These are phyloP conservation scores for Suhomyces sp. DNA, from an alignment of 805 yeast genomes.

Conservation along the genomic window DNA sequence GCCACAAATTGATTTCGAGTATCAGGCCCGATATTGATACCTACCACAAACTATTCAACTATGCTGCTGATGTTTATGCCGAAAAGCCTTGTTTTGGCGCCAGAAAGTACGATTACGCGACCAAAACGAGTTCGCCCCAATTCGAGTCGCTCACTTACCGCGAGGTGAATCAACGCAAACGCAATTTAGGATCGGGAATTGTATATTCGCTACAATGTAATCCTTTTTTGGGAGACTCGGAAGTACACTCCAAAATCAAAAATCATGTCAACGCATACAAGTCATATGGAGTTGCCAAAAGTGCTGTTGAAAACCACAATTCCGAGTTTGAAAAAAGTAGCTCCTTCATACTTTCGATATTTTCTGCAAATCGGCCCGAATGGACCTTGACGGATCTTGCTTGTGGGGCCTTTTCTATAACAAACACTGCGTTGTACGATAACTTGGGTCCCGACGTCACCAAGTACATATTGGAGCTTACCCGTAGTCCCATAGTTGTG, in stretches of 20 bases:
- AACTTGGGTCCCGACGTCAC: constrained; percentile 20
- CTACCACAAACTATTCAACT: constrained; percentile 30
- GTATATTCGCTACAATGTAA: constrained; percentile 25
- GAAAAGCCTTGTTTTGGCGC: constrained; percentile 37
- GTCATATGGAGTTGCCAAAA: constrained; percentile 9
- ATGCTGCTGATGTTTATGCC: constrained; percentile 19
- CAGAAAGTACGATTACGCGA: constrained; percentile 32
- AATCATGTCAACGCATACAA: constrained; percentile 21
- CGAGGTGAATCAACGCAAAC: constrained; percentile 40
- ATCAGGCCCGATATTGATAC: constrained; percentile 39
- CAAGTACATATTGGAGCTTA: constrained; percentile 16
- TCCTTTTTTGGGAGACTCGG: constrained; percentile 18
- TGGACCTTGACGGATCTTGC: constrained; percentile 17
- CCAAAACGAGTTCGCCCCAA: constrained; percentile 23
- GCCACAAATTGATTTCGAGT: constrained; percentile 9
- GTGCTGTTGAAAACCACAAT: constrained; percentile 4
- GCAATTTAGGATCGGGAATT: constrained; percentile 56
- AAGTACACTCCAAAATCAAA: constrained; percentile 27
- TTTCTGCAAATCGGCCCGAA: constrained; percentile 18
- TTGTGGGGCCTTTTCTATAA: constrained; percentile 15
- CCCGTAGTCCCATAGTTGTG: constrained; percentile 17
- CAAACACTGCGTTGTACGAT: constrained; percentile 21
- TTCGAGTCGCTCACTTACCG: constrained; percentile 46
- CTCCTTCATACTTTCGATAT: constrained; percentile 19
- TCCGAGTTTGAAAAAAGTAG: constrained; percentile 6